Evolutionary conservation across 163 green algal genomes (phyloP), one percentile per base, ranked within the genome.

Genomic region (Chloromonas sp.): DNA sequence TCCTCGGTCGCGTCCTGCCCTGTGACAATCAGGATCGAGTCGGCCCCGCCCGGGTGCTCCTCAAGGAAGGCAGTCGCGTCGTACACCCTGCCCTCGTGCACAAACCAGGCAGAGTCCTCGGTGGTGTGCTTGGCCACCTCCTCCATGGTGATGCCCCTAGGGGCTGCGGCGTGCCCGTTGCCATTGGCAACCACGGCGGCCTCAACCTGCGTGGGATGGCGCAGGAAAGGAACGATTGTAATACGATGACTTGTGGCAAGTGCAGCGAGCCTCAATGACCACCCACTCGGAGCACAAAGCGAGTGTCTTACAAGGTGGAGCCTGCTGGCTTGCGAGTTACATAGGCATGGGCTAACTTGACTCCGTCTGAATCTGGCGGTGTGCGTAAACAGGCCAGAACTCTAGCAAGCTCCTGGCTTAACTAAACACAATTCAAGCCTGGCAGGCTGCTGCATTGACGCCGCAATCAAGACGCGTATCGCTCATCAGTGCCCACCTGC

Each of bases 41-140:
- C 94, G 3, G 93, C 94, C 78, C 97, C 95, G 61, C 96, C 96
- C 1, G 97, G 97, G 89, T 99, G 97, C 8, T 98, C 94, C n/a
- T 96, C 93, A 60, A 99, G 89, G 90, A 98, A 99, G 60, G 89
- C 84, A 36, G 96, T 99, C 58, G 89, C 94, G 88, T 99, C 96
- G 86, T 99, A 99, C 82, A 98, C 93, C 85, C 94, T 94, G 86
- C 92, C 93, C 62, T 95, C 90, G 79, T 95, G 91, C 61, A 96
- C 92, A 90, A 98, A 98, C 96, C 96, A 99, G 66, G 87, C 89
- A 61, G 86, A 94, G 76, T 98, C 93, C 85, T 94, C 89, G 61
- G 66, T 93, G 83, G 85, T 89, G 83, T 98, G 95, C 89, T 92
- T 84, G 84, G 94, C 94, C 71, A 98, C 91, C 88, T 98, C 94